Base-by-base conservation (phyloP, 768 basidiomycete genomes). In the Cyathus striatus region DNA sequence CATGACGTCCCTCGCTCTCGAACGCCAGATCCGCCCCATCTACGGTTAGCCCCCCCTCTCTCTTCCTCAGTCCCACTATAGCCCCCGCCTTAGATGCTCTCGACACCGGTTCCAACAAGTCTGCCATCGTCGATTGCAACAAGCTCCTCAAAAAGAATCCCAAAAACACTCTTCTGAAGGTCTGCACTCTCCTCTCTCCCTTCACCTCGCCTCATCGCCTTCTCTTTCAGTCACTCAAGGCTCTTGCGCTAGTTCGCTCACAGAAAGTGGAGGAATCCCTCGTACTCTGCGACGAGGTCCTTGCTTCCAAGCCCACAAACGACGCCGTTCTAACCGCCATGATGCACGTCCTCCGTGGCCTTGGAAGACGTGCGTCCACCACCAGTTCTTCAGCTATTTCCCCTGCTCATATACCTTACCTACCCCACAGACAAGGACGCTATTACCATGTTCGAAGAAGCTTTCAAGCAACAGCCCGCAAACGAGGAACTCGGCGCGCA, bases 121-220 rank as follows among this genome's bases (percentile, higher is more conserved):
- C 86, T 27, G 90, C 90, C 16, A 75, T 92, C 42, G 80, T 89
- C 30, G 73, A 81, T 6, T 90, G 89, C 66, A 91, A 90, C 62
- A 92, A 92, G 63, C 61, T 92, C 22, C 75, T 92, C 51, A 92
- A 90, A 64, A 92, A 90, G 66, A 77, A 89, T 52, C 84, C 86
- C 21, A 80, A 75, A 58, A 85, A 79, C 60, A 69, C 76, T 33
- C 68, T 90, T 23, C 62, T 87, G 56, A 89, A 88, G 73, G 90
- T 78, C 45, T 27, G 57, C 23, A 25, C 18, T 23, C 18, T n/a
- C 24, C 40, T 27, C 36, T 32, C 37, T 45, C 53, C 47, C 26
- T 44, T 38, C 40, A 40, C 42, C 51, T 54, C 24, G 50, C 47
- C 27, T 30, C 35, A 40, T 38, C 45, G 27, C 25, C 41, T 14